These are phyloP conservation scores for Brasenia schreberi DNA, from an alignment of 164 flowering plant species.

Conservation along the genomic window DNA sequence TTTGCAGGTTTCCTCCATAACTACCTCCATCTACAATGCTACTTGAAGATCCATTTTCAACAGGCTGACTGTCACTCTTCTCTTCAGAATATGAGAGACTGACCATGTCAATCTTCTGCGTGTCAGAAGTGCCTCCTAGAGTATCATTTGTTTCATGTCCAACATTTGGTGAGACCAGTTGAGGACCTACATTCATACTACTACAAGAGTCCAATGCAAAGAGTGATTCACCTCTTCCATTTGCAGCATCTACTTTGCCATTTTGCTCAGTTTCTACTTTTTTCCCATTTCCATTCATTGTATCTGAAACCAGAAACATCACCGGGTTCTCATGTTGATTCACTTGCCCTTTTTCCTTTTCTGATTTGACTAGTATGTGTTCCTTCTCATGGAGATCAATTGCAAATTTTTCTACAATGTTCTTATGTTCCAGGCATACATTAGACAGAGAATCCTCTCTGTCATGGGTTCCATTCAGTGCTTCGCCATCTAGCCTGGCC, in stretches of 20 bases:
- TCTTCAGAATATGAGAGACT: neutral
- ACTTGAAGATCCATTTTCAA: neutral
- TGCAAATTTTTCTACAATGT: neutral
- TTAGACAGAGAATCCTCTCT: constrained; percentile 17
- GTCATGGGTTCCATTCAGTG: constrained; percentile 11
- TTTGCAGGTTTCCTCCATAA: constrained; percentile 20
- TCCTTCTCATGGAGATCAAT: neutral
- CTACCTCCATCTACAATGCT: neutral
- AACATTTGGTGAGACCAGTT: neutral
- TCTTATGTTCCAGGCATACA: neutral
- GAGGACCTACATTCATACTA: neutral
- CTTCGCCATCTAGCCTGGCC: neutral
- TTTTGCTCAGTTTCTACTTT: neutral
- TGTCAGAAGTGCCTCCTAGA: neutral
- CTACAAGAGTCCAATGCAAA: neutral
- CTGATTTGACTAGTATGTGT: neutral
- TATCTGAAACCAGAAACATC: neutral
- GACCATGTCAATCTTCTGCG: neutral
- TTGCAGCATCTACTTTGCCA: neutral
- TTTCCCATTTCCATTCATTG: neutral
- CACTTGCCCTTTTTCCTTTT: neutral
- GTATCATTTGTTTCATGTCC: neutral
- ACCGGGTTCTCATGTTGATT: neutral
- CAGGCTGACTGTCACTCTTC: neutral
- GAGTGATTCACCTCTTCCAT: neutral